Conservation (phyloP, 306 rosid species). For the Castanea crenata region DNA sequence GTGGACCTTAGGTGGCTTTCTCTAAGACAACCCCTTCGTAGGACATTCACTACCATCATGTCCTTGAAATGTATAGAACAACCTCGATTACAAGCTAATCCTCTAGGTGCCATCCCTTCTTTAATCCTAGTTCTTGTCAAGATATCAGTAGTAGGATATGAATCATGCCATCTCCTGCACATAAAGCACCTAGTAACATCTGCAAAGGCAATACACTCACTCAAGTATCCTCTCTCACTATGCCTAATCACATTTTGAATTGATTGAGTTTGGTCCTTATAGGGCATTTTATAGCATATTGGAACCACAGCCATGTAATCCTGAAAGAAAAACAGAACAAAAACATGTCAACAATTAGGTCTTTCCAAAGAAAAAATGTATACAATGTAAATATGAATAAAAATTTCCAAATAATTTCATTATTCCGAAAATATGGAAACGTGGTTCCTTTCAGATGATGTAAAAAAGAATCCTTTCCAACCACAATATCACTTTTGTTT, state of each 20-base stretch:
- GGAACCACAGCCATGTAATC: slow-evolving; percentile 59
- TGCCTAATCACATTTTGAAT: slow-evolving; percentile 14
- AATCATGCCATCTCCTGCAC: slow-evolving; percentile 11
- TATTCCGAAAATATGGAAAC: not conserved
- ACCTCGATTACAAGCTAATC: slow-evolving; percentile 18
- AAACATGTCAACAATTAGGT: not conserved
- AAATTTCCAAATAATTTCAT: not conserved
- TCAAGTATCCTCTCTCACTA: slow-evolving; percentile 22
- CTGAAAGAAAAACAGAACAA: slow-evolving; percentile 24
- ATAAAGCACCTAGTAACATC: slow-evolving; percentile 9
- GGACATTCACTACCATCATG: not conserved
- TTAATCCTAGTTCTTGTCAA: slow-evolving; percentile 8
- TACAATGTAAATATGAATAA: not conserved
- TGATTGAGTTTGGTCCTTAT: slow-evolving; percentile 32
- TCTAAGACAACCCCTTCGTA: slow-evolving; percentile 6
- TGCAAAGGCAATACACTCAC: not conserved
- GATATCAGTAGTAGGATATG: not conserved
- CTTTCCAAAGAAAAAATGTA: not conserved
- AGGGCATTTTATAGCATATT: slow-evolving; percentile 37
- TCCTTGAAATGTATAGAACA: slow-evolving; percentile 5
- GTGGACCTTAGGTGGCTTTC: slow-evolving; percentile 20
- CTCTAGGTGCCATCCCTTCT: slow-evolving; percentile 10
- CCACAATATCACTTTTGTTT: no score
- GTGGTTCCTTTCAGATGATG: not conserved
- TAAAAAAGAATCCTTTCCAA: no score